These are phyloP conservation scores for Aspergillus pseudotamarii DNA, from an alignment of 2,329 filamentous ascomycete species.

Conservation along the genomic window DNA sequence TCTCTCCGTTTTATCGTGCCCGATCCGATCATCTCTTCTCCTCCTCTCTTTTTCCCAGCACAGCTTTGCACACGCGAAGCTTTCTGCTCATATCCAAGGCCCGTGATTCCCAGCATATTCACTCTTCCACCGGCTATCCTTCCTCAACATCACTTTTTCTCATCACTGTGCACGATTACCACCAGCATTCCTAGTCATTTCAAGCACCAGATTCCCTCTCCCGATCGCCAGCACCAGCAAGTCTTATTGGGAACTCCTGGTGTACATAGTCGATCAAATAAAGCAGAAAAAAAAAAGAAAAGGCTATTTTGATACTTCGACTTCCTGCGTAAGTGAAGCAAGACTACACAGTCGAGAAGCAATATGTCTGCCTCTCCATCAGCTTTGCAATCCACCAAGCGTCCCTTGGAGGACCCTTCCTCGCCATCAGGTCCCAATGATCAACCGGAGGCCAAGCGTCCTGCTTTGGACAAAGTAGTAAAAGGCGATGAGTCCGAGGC, in stretches of 20 bases:
- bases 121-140: constrained; percentile 34
- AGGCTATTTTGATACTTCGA: constrained; percentile 49
- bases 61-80: constrained; percentile 26
- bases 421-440: constrained; percentile 89
- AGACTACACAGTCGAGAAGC: constrained; percentile 29
- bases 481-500: constrained; percentile 59
- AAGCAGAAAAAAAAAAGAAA: constrained; percentile 54
- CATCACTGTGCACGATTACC: constrained; percentile 32
- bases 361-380: constrained; percentile 72
- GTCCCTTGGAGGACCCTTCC: constrained; percentile 93
- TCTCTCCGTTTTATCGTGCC: constrained; percentile 25
- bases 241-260: constrained; percentile 88
- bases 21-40: constrained; percentile 26
- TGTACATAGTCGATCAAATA: constrained; percentile 70
- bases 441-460: constrained; percentile 95
- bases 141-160: constrained; percentile 41
- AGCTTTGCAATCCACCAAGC: constrained; percentile 65
- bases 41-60: constrained; percentile 24
- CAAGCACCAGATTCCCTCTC: constrained; percentile 44
- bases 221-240: constrained; percentile 71
- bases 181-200: constrained; percentile 31
- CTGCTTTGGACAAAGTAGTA: constrained; percentile 88
- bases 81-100: constrained; percentile 24
- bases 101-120: constrained; percentile 31
- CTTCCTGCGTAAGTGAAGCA: constrained; percentile 47